A percentile compares a stretch with the other conserved stretches of the same genome.
phyloP scores from a whole-genome alignment of 2,329 filamentous ascomycete species.

The Microcyclosporella mali region DNA sequence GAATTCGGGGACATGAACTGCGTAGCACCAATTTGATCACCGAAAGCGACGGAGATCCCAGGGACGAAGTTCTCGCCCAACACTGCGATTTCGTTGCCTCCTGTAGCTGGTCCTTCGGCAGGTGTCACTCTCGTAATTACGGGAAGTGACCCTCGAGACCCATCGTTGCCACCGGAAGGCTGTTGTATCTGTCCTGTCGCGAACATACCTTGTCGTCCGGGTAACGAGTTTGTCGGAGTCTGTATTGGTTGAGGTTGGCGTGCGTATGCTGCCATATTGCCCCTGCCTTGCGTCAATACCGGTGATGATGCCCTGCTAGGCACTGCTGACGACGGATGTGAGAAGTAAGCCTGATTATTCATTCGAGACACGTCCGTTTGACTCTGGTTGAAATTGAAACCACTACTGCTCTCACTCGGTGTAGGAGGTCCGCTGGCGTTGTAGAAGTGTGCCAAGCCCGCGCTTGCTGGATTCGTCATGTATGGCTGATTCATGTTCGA shows the following conservation, averaged over 20 bases:
- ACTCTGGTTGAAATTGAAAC: slow-evolving; percentile 23
- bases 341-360: slow-evolving; percentile 26
- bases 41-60: slow-evolving; percentile 79
- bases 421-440: slow-evolving; percentile 29
- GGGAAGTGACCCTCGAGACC: slow-evolving; percentile 9
- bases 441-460: slow-evolving; percentile 24
- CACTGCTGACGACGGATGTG: slow-evolving; percentile 27
- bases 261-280: slow-evolving; percentile 31
- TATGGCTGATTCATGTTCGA: slow-evolving; percentile 28
- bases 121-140: slow-evolving; percentile 55
- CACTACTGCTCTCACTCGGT: slow-evolving; percentile 24
- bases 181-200: slow-evolving; percentile 7
- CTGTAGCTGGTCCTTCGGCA: slow-evolving; percentile 70
- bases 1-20: slow-evolving; percentile 73
- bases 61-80: slow-evolving; percentile 75
- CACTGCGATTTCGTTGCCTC: slow-evolving; percentile 81
- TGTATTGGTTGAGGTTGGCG: slow-evolving; percentile 26
- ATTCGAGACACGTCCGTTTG: slow-evolving; percentile 21
- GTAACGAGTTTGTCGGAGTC: slow-evolving; percentile 24
- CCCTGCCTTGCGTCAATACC: slow-evolving; percentile 34
- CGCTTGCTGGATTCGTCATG: slow-evolving; percentile 30
- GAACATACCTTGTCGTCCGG: slow-evolving; percentile 7
- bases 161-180: slow-evolving; percentile 14
- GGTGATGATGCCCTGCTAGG: slow-evolving; percentile 74
- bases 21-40: slow-evolving; percentile 61